phyloP scores from a whole-genome alignment of 148 eudicot genomes.

The Camellia japonica region DNA sequence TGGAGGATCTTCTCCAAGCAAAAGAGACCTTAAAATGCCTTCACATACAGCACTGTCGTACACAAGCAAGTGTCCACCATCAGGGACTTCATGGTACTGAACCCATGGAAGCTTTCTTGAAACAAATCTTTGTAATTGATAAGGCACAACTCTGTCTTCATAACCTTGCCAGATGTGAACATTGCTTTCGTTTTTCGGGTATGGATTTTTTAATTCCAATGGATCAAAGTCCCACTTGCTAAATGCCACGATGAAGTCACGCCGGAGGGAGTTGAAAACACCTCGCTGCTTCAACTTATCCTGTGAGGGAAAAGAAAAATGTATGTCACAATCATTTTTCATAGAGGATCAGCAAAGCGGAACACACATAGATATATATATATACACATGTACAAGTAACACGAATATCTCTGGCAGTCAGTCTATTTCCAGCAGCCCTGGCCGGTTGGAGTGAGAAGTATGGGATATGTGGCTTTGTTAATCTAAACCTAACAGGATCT shows the following conservation, averaged over 20 bases:
- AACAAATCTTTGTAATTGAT: constrained; percentile 35
- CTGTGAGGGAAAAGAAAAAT: constrained; percentile 15
- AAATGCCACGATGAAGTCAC: constrained; percentile 37
- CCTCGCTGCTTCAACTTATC: constrained; percentile 23
- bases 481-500: too few species aligned
- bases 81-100: constrained; percentile 48
- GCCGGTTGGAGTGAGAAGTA: too few species aligned
- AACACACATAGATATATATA: too few species aligned
- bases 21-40: constrained; percentile 44
- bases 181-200: constrained; percentile 28
- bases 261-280: constrained; percentile 37
- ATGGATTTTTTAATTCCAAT: constrained; percentile 32
- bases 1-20: constrained; percentile 42
- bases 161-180: constrained; percentile 54
- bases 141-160: constrained; percentile 48
- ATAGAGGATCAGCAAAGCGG: neutral
- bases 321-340: neutral
- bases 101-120: constrained; percentile 43
- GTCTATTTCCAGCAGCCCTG: too few species aligned
- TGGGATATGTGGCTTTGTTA: too few species aligned
- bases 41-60: constrained; percentile 38
- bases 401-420: too few species aligned
- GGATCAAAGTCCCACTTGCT: constrained; percentile 58
- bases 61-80: constrained; percentile 48
- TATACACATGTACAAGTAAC: too few species aligned